Percentiles rank a stretch among this genome's conserved stretches.
Conservation (phyloP, 1,284 basidiomycete genomes). For the Clitocybe nebularis region DNA sequence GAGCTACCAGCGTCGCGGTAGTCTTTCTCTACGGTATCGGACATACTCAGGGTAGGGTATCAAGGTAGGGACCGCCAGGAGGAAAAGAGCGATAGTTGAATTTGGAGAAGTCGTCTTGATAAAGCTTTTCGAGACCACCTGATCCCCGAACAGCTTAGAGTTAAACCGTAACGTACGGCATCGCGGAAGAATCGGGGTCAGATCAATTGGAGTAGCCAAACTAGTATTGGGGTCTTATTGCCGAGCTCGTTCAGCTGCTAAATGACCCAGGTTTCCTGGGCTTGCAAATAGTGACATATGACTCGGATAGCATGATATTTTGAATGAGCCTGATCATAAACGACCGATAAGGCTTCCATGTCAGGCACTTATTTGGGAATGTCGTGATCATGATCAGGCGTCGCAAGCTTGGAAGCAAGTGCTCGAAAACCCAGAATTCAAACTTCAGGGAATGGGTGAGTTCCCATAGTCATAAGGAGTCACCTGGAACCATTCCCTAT, state of each 20-base stretch:
- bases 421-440: no score
- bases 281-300: neutral
- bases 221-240: no score
- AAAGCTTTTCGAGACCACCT: neutral
- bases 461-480: no score
- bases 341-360: neutral
- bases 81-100: slow-evolving; percentile 1
- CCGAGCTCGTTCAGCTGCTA: neutral
- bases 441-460: no score
- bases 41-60: neutral
- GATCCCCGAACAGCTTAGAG: slow-evolving; percentile 1
- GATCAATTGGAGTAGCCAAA: slow-evolving; percentile 2
- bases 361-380: neutral
- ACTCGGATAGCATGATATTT: neutral
- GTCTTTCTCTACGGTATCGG: neutral
- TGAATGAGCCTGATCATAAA: neutral
- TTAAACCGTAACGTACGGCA: neutral
- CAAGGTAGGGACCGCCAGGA: neutral
- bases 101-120: neutral
- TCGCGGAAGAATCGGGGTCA: slow-evolving; percentile 1
- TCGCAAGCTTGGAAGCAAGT: no score
- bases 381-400: no score
- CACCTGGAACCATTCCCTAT: no score
- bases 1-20: neutral
- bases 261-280: neutral